Conservation (phyloP, 1,284 basidiomycete species). For the Phlebopus sp. region DNA sequence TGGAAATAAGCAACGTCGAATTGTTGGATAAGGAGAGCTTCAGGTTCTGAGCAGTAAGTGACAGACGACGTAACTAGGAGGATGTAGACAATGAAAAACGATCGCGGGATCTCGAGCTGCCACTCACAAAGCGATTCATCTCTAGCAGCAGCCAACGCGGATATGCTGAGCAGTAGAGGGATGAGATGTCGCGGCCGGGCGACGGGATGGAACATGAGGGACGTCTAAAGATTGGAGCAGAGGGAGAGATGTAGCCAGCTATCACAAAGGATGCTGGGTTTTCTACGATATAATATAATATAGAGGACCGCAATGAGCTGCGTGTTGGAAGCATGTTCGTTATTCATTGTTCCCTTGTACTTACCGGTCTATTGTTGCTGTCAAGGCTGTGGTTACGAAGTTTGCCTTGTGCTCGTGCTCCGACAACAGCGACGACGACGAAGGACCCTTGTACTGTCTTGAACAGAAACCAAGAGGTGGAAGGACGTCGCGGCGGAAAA, state of each 20-base stretch:
- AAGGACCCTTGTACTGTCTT: neutral
- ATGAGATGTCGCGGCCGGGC: conserved; percentile 65
- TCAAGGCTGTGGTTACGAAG: conserved; percentile 21
- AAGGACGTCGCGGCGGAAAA: neutral
- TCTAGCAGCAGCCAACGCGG: conserved; percentile 42
- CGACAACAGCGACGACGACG: conserved; percentile 3
- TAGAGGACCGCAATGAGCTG: conserved; percentile 20
- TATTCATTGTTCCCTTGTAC: conserved; percentile 29
- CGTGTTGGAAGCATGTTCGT: conserved; percentile 30
- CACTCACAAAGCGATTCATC: conserved; percentile 59
- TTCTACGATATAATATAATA: conserved; percentile 19
- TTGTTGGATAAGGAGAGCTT: conserved; percentile 75
- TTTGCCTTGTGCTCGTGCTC: conserved; percentile 20
- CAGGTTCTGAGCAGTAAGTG: conserved; percentile 82
- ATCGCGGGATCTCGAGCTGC: neutral
- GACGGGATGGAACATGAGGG: conserved; percentile 60
- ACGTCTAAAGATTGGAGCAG: conserved; percentile 17
- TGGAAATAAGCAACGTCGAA: conserved; percentile 78
- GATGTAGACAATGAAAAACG: conserved; percentile 3
- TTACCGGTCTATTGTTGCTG: conserved; percentile 32
- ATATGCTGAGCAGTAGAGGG: conserved; percentile 42
- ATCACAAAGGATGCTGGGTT: conserved; percentile 20
- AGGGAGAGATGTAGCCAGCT: conserved; percentile 26
- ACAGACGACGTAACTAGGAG: conserved; percentile 77
- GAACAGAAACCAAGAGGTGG: neutral